Evolutionary conservation across 129 eudicot species (phyloP).

Genomic region (Gnaphalium uliginosum): DNA sequence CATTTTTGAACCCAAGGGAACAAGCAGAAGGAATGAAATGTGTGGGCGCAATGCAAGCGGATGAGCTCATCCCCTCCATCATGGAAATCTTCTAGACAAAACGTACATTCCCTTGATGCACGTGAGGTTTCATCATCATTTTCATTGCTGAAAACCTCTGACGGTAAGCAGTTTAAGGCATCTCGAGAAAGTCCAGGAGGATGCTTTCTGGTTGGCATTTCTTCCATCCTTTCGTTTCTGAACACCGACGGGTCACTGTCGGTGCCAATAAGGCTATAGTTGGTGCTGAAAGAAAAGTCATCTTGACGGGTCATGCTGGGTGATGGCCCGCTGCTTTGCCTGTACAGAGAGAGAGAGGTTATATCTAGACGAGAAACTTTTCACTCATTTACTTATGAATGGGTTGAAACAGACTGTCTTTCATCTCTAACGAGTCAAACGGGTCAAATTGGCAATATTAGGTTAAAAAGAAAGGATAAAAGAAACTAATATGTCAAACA

Average conservation of each 20-base stretch:
- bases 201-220: constrained; percentile 26
- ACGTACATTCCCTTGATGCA: constrained; percentile 65
- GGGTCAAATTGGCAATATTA: neutral
- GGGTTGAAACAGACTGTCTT: neutral
- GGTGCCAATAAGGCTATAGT: neutral
- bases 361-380: neutral
- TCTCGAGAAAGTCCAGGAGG: constrained; percentile 56
- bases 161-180: constrained; percentile 40
- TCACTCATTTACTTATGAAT: neutral
- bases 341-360: constrained; percentile 14
- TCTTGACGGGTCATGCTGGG: constrained; percentile 24
- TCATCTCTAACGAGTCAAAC: neutral
- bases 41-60: constrained; percentile 61
- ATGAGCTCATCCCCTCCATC: constrained; percentile 63
- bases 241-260: constrained; percentile 25
- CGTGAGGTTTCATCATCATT: constrained; percentile 29
- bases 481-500: neutral
- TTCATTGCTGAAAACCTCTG: constrained; percentile 36
- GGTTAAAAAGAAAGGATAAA: neutral
- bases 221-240: constrained; percentile 18
- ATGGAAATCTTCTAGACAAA: constrained; percentile 67
- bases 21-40: constrained; percentile 68
- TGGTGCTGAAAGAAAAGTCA: neutral
- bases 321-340: constrained; percentile 42
- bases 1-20: constrained; percentile 72